Conservation (phyloP, 495 filamentous ascomycete genomes). For the Durotheca rogersii region DNA sequence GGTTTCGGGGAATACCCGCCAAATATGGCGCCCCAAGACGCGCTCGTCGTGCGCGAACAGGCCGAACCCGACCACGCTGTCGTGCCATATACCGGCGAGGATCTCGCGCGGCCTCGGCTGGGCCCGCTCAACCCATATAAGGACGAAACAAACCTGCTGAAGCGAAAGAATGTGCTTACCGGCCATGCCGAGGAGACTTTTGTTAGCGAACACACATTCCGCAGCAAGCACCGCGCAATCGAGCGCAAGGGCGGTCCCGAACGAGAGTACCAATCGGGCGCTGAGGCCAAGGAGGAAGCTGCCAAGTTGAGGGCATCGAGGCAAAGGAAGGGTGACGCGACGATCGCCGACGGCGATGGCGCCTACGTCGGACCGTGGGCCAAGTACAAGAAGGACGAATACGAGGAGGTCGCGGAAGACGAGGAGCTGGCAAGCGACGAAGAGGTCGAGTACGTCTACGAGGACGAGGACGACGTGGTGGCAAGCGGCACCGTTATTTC, state of each 20-base stretch:
- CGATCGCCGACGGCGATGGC: slow-evolving; percentile 78
- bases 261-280: slow-evolving; percentile 41
- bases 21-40: slow-evolving; percentile 57
- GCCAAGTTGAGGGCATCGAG: slow-evolving; percentile 66
- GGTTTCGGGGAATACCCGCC: slow-evolving; percentile 58
- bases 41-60: slow-evolving; percentile 53
- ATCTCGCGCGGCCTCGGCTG: slow-evolving; percentile 65
- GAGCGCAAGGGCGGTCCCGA: slow-evolving; percentile 53
- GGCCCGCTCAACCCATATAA: slow-evolving; percentile 84
- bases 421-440: slow-evolving; percentile 73
- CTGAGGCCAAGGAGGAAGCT: slow-evolving; percentile 63
- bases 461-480: slow-evolving; percentile 57
- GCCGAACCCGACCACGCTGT: slow-evolving; percentile 54
- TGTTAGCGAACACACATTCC: slow-evolving; percentile 87
- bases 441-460: slow-evolving; percentile 72
- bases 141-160: slow-evolving; percentile 57
- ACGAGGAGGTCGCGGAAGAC: slow-evolving; percentile 58
- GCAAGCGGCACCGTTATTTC: slow-evolving; percentile 53
- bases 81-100: slow-evolving; percentile 65
- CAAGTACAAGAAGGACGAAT: slow-evolving; percentile 65
- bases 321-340: slow-evolving; percentile 79
- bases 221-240: slow-evolving; percentile 74
- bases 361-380: slow-evolving; percentile 96
- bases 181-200: slow-evolving; percentile 84
- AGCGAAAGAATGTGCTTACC: slow-evolving; percentile 89